Base-by-base conservation (phyloP, 179 eudicot species). In the Silene coronaria region DNA sequence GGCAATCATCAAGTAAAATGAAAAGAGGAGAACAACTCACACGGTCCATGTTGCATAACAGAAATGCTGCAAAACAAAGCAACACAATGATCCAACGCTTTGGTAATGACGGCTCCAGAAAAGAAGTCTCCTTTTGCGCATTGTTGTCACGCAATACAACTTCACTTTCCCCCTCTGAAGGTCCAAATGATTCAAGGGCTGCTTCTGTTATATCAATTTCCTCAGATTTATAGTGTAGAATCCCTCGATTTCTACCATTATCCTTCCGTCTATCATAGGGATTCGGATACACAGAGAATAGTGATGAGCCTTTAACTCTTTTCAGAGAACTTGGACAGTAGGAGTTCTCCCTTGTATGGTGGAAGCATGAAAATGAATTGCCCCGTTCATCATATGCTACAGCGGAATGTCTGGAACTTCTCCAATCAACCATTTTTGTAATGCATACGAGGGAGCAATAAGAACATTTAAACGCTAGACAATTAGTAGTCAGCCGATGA, bases 1-100 rank as follows among this genome's bases (percentile, higher is more conserved):
- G 42, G 72, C 30, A 65, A 28, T 61, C 0, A 58, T 26, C 9
- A 59, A 19, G 74, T 36, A 73, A 24, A 23, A 11, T 1, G 72
- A 21, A 74, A 34, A 71, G 71, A 68, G 42, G 62, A 46, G 48
- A 67, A 61, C 38, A 66, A 89, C 93, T 93, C 81, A 94, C 98
- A 75, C 98, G 89, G 76, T 94, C 98, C 98, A 94, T 94, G 83
- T 94, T 94, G 87, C 98, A 94, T 72, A 94, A 78, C 79, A 94
- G 81, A 84, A 94, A 94, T 70, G 98, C 87, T 66, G 88, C 67
- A 75, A 94, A 94, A 79, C 98, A 94, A 51, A 94, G 97, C 72
- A 94, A 79, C 73, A 94, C 98, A 70, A 94, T 87, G 76, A 90
- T 86, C 97, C 96, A 91, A 30, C 98, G 93, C 82, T 90, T 94